Conservation (phyloP, 257 asterid species). For the Solanum virginianum region DNA sequence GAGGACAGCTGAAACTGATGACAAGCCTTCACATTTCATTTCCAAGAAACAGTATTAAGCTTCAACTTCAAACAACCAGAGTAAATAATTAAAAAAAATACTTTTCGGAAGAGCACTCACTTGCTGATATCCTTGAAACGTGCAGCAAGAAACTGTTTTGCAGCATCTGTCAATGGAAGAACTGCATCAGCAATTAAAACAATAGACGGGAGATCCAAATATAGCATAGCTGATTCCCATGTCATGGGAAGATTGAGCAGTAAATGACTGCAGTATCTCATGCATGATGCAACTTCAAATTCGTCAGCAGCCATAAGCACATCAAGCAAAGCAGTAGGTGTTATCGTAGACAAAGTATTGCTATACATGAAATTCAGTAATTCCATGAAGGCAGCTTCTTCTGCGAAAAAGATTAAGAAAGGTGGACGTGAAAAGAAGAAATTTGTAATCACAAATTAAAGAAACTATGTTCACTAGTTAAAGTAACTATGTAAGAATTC, state of each 20-base stretch:
- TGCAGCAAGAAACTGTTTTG: slow-evolving; percentile 5
- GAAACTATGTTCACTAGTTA: background rate
- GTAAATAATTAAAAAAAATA: background rate
- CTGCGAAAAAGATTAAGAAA: background rate
- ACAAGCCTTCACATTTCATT: background rate
- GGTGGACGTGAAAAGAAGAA: background rate
- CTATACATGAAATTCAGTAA: background rate
- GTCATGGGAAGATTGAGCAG: slow-evolving; percentile 5
- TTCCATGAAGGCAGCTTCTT: slow-evolving; percentile 4
- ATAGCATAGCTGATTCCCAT: slow-evolving; percentile 1
- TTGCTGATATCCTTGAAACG: slow-evolving; percentile 6
- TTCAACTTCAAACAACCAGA: background rate
- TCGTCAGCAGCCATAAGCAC: slow-evolving; percentile 7
- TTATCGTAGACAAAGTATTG: background rate
- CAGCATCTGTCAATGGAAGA: background rate
- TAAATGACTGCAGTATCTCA: slow-evolving; percentile 4
- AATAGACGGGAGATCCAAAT: slow-evolving; percentile 5
- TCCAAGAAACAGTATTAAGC: background rate
- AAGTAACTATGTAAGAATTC: background rate
- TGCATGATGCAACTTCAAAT: slow-evolving; percentile 9
- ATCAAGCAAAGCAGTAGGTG: background rate
- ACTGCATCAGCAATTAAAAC: slow-evolving; percentile 3
- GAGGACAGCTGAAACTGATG: background rate
- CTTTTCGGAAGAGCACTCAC: background rate
- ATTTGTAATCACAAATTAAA: background rate